Conservation (phyloP, 768 basidiomycete species). For the Phylloporus rhodoxanthus region DNA sequence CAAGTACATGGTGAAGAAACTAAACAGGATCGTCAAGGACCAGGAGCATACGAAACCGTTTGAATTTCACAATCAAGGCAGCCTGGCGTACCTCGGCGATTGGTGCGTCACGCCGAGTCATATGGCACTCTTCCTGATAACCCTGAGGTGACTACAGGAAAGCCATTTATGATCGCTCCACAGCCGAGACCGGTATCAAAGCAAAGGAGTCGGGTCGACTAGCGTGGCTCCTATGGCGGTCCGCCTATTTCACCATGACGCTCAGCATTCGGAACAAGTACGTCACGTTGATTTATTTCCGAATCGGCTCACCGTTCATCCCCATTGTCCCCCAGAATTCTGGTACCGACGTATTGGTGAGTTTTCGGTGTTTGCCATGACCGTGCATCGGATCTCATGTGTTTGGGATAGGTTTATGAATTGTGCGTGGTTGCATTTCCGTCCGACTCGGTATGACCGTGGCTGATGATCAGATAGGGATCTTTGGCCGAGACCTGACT, state of each 20-base stretch:
- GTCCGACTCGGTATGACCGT: slow-evolving; percentile 7
- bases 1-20: slow-evolving; percentile 55
- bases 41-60: slow-evolving; percentile 47
- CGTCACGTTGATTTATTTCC: slow-evolving; percentile 21
- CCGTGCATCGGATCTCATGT: slow-evolving; percentile 13
- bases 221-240: slow-evolving; percentile 78
- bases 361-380: slow-evolving; percentile 19
- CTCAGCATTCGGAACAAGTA: slow-evolving; percentile 68
- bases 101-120: slow-evolving; percentile 40
- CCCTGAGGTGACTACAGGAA: slow-evolving; percentile 42
- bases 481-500: slow-evolving; percentile 69
- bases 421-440: slow-evolving; percentile 37
- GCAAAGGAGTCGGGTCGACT: slow-evolving; percentile 59
- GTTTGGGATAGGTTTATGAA: slow-evolving; percentile 53
- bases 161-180: slow-evolving; percentile 68
- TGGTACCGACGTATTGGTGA: slow-evolving; percentile 64
- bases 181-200: slow-evolving; percentile 43
- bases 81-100: slow-evolving; percentile 74
- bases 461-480: slow-evolving; percentile 41
- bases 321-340: slow-evolving; percentile 37
- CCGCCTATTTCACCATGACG: slow-evolving; percentile 76
- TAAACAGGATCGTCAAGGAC: slow-evolving; percentile 59
- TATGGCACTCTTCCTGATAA: slow-evolving; percentile 1
- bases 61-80: slow-evolving; percentile 66
- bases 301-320: slow-evolving; percentile 4